These are phyloP conservation scores for Lodderomyces parapsilosis DNA, from an alignment of 1,139 yeast species.

Conservation along the genomic window DNA sequence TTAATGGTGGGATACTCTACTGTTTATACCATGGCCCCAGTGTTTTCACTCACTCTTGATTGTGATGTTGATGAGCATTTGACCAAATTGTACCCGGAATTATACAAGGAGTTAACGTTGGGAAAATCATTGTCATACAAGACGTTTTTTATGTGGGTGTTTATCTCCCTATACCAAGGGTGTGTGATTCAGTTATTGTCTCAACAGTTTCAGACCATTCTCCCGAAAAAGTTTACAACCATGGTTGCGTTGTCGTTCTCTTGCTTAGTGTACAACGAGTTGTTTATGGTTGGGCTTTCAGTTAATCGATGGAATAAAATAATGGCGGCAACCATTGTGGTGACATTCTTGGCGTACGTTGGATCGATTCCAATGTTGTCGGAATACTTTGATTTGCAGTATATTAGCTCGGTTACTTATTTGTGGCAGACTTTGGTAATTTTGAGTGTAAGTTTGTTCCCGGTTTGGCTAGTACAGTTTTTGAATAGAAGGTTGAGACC, in stretches of 20 bases:
- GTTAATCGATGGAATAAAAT: slow-evolving; percentile 84
- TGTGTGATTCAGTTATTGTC: slow-evolving; percentile 74
- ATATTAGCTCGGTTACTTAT: slow-evolving; percentile 58
- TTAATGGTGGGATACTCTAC: slow-evolving; percentile 99
- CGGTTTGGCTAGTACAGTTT: slow-evolving; percentile 85
- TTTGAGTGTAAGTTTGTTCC: slow-evolving; percentile 70
- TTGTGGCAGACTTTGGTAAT: slow-evolving; percentile 70
- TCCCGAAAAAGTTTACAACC: slow-evolving; percentile 50
- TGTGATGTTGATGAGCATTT: slow-evolving; percentile 88
- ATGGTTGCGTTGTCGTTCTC: slow-evolving; percentile 88
- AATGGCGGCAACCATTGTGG: slow-evolving; percentile 72
- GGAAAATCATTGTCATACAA: slow-evolving; percentile 84
- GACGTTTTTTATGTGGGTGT: slow-evolving; percentile 90
- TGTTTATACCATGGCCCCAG: slow-evolving; percentile 97
- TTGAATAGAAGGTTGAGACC: slow-evolving; percentile 78
- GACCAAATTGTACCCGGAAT: slow-evolving; percentile 89
- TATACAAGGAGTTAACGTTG: slow-evolving; percentile 86
- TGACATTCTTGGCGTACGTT: slow-evolving; percentile 66
- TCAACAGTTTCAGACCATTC: slow-evolving; percentile 71
- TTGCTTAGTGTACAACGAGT: slow-evolving; percentile 77
- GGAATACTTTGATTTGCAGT: slow-evolving; percentile 78
- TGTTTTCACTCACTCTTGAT: slow-evolving; percentile 87
- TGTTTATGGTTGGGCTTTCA: slow-evolving; percentile 90
- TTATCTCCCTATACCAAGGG: slow-evolving; percentile 88
- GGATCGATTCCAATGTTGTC: slow-evolving; percentile 77